Evolutionary conservation across 441 rosid species (phyloP).

Genomic region (Pelargonium cotyledonis): DNA sequence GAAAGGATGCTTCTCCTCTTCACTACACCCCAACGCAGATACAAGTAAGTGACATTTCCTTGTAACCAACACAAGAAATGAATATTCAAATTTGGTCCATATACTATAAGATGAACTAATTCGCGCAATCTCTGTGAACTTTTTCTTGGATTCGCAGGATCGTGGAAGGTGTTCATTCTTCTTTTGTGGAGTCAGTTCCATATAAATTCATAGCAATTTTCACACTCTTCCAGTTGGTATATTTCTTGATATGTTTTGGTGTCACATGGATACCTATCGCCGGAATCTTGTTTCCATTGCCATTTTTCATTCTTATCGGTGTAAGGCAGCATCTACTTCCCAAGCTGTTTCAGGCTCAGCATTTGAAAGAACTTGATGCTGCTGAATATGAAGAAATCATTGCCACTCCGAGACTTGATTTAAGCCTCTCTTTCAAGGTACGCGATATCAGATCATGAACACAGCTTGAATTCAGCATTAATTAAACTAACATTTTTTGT

Average conservation of each 20-base stretch:
- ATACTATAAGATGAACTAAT: too few species aligned
- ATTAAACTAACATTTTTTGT: too few species aligned
- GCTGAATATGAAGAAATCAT: conserved; percentile 67
- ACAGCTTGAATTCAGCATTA: too few species aligned
- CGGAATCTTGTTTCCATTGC: conserved; percentile 68
- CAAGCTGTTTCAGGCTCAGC: conserved; percentile 42
- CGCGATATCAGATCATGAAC: neutral
- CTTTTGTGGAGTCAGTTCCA: conserved; percentile 70
- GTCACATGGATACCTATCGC: conserved; percentile 85
- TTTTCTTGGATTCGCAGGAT: conserved; percentile 34
- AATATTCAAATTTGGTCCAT: too few species aligned
- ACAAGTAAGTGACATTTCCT: conserved; percentile 29
- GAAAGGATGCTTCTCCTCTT: conserved; percentile 44
- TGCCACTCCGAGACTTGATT: conserved; percentile 25
- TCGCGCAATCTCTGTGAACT: neutral
- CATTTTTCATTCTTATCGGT: conserved; percentile 59
- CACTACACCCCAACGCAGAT: conserved; percentile 35
- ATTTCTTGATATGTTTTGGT: conserved; percentile 61
- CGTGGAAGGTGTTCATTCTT: conserved; percentile 66
- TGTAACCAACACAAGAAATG: too few species aligned
- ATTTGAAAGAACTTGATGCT: conserved; percentile 74
- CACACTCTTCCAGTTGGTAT: conserved; percentile 59
- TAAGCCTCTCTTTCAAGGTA: conserved; percentile 47
- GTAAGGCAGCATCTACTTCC: conserved; percentile 61
- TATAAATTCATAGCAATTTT: conserved; percentile 51